Conservation (phyloP, 306 rosid species). For the Cucumis melo region DNA sequence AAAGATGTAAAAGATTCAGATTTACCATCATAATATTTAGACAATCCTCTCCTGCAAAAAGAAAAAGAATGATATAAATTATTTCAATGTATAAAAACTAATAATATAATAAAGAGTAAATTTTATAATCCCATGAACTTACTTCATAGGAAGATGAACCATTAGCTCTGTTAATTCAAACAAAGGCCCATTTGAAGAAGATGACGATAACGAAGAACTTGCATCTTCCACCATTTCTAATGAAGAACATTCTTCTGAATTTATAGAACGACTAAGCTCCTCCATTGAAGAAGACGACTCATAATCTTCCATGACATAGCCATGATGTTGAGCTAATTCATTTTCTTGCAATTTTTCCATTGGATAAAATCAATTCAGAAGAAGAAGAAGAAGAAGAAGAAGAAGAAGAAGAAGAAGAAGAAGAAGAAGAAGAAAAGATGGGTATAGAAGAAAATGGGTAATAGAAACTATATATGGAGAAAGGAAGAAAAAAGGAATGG, state of each 20-base stretch:
- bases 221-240: constrained; percentile 59
- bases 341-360: constrained; percentile 8
- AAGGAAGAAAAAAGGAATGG: background rate
- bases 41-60: constrained; percentile 73
- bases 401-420: background rate
- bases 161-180: constrained; percentile 62
- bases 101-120: background rate
- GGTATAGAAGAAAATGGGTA: background rate
- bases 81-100: too few species aligned
- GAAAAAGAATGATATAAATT: background rate
- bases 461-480: background rate
- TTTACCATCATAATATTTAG: constrained; percentile 67
- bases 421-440: background rate
- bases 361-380: background rate
- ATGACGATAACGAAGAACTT: constrained; percentile 26
- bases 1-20: constrained; percentile 62
- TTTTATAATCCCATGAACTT: constrained; percentile 6
- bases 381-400: background rate
- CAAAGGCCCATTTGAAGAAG: constrained; percentile 52
- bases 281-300: constrained; percentile 19
- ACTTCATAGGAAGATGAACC: constrained; percentile 78
- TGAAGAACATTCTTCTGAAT: constrained; percentile 40
- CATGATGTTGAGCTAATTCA: background rate
- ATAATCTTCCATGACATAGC: constrained; percentile 20
- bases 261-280: constrained; percentile 22